Base-by-base conservation (phyloP, 1,139 yeast genomes). In the Protomyces inouyei region DNA sequence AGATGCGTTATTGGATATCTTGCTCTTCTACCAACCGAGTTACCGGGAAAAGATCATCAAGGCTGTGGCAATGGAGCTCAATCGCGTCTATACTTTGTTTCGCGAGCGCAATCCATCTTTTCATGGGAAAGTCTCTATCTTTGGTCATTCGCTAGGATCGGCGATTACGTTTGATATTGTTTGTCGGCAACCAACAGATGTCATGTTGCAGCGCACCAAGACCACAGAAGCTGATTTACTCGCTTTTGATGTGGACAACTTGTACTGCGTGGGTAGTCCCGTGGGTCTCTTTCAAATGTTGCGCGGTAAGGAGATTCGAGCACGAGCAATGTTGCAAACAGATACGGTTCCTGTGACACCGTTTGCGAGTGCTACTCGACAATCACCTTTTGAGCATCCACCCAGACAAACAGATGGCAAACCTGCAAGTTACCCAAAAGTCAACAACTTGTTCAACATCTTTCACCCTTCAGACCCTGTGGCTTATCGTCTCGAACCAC, bases 131-230 rank as follows among this genome's bases (percentile, higher is more conserved):
- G 85, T 91, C 0, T 91, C 92, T 71, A 73, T 93, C 1, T 78
- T 92, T 70, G 98, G 97, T 0, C 98, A 93, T 74, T 91, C 97
- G 0, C 77, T 93, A 35, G 98, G 98, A 0, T 87, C 96, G 14
- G 86, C 93, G 0, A 89, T 93, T 61, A 81, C 87, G 0, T 84
- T 89, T 70, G 98, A 93, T 74, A 79, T 93, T 40, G 74, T 91
- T 51, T 78, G 88, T 3, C 74, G 78, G 35, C 93, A 87, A 72
- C 83, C 84, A 8, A 57, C 63, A 18, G 73, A 67, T 18, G 48
- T 35, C 3, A 55, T 53, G 36, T 60, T 14, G 21, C 36, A 21
- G 21, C 38, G 37, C 9, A 12, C 10, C 14, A 57, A 35, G 43
- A 18, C 10, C 52, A 23, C 28, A 23, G 52, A 14, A 46, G 46